These are phyloP conservation scores for Echinosphaeria canescens DNA, from an alignment of 2,329 filamentous ascomycete species.

Conservation along the genomic window DNA sequence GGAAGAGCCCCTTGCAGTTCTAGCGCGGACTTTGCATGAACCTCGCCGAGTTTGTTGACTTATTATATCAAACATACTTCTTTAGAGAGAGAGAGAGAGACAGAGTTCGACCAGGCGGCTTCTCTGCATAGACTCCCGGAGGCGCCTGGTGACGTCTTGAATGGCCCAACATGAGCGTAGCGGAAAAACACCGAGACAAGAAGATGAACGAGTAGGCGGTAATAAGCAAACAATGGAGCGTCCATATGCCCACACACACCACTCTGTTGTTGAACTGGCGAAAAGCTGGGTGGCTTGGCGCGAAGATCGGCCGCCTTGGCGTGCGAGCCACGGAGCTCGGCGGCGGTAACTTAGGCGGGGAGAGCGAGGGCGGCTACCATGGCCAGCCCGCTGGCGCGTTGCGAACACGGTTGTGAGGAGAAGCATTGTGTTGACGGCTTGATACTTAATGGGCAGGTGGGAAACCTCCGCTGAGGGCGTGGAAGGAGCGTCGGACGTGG, in stretches of 20 bases:
- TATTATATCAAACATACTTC: too few species aligned
- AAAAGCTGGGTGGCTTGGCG: constrained; percentile 16
- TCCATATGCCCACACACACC: constrained; percentile 23
- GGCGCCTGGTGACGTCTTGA: constrained; percentile 28
- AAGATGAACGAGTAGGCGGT: constrained; percentile 41
- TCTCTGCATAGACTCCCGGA: constrained; percentile 24
- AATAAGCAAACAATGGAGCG: constrained; percentile 37
- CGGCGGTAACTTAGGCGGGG: constrained; percentile 33
- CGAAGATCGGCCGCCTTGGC: constrained; percentile 19
- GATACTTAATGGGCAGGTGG: too few species aligned
- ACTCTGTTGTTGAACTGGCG: constrained; percentile 12
- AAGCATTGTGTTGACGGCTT: too few species aligned
- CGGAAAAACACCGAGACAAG: constrained; percentile 41
- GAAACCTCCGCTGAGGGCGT: too few species aligned
- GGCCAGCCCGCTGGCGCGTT: constrained; percentile 29
- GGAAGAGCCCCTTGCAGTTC: too few species aligned
- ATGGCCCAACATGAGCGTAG: constrained; percentile 39
- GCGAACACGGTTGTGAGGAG: too few species aligned
- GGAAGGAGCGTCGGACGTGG: too few species aligned
- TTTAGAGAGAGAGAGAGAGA: too few species aligned
- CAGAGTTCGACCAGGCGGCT: too few species aligned
- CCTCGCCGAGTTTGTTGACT: too few species aligned
- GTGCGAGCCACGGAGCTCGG: too few species aligned
- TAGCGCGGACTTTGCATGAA: too few species aligned
- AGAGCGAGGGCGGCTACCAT: constrained; percentile 25